These are phyloP conservation scores for Neoarthrinium moseri DNA, from an alignment of 2,329 filamentous ascomycete genomes.

Conservation along the genomic window DNA sequence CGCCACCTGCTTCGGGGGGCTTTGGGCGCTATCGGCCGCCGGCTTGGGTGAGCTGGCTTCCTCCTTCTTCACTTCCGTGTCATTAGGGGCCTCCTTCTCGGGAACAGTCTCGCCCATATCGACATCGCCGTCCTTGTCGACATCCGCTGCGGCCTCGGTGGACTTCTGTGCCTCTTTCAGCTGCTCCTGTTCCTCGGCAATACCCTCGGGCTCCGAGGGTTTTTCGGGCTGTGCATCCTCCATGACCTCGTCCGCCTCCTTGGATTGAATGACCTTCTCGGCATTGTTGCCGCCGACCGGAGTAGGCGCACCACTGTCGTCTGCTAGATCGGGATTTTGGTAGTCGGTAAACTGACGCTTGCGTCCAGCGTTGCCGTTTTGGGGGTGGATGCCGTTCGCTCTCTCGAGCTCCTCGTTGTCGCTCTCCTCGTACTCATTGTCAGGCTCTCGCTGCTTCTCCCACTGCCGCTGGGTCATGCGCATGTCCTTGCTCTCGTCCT, in stretches of 20 bases:
- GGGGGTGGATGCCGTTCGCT: conserved; percentile 66
- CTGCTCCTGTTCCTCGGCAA: conserved; percentile 21
- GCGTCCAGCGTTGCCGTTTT: conserved; percentile 46
- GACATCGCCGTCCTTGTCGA: conserved; percentile 50
- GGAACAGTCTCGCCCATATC: conserved; percentile 43
- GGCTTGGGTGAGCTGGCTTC: conserved; percentile 19
- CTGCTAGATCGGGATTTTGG: conserved; percentile 43
- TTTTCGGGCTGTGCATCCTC: conserved; percentile 23
- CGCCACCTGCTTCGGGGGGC: neutral
- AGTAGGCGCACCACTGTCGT: conserved; percentile 37
- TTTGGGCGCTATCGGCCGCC: neutral
- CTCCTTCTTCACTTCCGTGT: conserved; percentile 34
- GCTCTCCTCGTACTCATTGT: conserved; percentile 82
- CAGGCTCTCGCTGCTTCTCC: conserved; percentile 74
- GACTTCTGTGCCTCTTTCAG: conserved; percentile 18
- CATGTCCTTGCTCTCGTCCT: conserved; percentile 81
- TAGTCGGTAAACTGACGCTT: conserved; percentile 46
- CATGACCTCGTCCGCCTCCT: conserved; percentile 39
- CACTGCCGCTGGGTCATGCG: conserved; percentile 79
- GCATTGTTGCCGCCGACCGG: conserved; percentile 31
- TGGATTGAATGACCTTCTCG: conserved; percentile 33
- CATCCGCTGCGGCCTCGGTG: conserved; percentile 20
- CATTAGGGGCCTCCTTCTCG: conserved; percentile 25
- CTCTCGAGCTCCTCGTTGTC: conserved; percentile 82
- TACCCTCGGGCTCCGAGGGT: conserved; percentile 15